Evolutionary conservation across 2,329 filamentous ascomycete genomes (phyloP), one percentile per base, ranked within the genome.

Genomic region (Epichloe festucae): DNA sequence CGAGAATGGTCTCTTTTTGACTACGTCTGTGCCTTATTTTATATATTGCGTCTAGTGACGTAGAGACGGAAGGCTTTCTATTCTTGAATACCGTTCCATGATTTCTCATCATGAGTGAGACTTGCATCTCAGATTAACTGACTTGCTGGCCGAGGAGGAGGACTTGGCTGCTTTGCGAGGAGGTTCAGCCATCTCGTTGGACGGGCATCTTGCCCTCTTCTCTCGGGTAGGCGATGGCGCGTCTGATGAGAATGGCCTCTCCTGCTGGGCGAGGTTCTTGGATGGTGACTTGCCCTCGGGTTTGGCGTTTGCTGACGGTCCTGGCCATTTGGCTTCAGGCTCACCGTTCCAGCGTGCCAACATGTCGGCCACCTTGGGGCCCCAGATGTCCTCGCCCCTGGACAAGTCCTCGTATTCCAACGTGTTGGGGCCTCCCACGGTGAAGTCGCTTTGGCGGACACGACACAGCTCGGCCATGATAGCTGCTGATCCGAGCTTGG

Each of bases 401-500:
- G 75, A 75, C 4, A 96, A 69, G 56, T 95, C 88, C 11, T 79
- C 73, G 63, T 86, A 95, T 59, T 93, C 85, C 19, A 96, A 67
- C 50, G 89, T 85, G 62, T 87, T 90, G 4, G 72, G 69, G 36
- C 78, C 74, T 1, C 79, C 82, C 0, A 95, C 71, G 52, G 78
- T 76, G 61, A 94, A 97, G 55, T 89, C 80, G 17, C 82, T 87
- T 68, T 98, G 93, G 49, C 86, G 80, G 3, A 81, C 85, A 51
- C 93, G 84, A 52, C 85, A 78, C 19, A 98, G 78, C 59, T 86
- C 82, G 21, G 87, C 81, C 91, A 98, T 97, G 57, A 93, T 75
- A 36, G 79, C 93, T 23, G 87, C 82, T 12, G 89, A 95, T 49
- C 79, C 82, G 14, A 96, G 76, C 58, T 88, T 89, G 57, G 82